Conservation (phyloP, 192 early-diverging fungal genomes). For the Gigaspora rosea region DNA sequence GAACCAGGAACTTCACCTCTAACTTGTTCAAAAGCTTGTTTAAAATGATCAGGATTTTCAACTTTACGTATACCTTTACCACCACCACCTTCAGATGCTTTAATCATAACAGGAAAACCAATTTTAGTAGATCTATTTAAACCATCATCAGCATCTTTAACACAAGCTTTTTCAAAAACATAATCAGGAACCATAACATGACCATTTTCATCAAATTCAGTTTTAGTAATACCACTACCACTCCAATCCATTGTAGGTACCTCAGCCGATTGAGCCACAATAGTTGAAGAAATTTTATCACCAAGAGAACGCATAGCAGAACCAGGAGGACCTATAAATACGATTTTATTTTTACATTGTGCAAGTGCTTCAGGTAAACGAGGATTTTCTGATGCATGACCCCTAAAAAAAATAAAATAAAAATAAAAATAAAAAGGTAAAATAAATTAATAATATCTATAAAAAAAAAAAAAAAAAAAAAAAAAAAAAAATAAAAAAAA, state of each 20-base stretch:
- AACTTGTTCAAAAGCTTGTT: constrained; percentile 81
- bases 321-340: constrained; percentile 97
- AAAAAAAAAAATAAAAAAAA: neutral
- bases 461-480: neutral
- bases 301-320: constrained; percentile 98
- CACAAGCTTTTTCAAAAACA: constrained; percentile 80
- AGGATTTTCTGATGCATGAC: constrained; percentile 98
- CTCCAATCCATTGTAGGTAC: constrained; percentile 97
- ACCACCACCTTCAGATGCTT: constrained; percentile 98
- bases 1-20: constrained; percentile 95
- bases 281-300: constrained; percentile 99
- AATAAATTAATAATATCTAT: too few relatives aligned
- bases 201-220: constrained; percentile 65
- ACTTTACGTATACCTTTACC: constrained; percentile 99
- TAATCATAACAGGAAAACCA: constrained; percentile 98
- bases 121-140: constrained; percentile 82
- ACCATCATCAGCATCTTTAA: constrained; percentile 84
- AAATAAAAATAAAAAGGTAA: neutral
- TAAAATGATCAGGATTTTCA: constrained; percentile 70
- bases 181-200: constrained; percentile 81
- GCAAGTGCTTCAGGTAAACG: constrained; percentile 89
- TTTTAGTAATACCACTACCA: constrained; percentile 82
- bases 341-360: constrained; percentile 74
- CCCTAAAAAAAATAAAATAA: constrained; percentile 52
- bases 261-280: constrained; percentile 95